Evolutionary conservation across 73 alveolate species (phyloP).

Genomic region (Tetrahymena elliotti): DNA sequence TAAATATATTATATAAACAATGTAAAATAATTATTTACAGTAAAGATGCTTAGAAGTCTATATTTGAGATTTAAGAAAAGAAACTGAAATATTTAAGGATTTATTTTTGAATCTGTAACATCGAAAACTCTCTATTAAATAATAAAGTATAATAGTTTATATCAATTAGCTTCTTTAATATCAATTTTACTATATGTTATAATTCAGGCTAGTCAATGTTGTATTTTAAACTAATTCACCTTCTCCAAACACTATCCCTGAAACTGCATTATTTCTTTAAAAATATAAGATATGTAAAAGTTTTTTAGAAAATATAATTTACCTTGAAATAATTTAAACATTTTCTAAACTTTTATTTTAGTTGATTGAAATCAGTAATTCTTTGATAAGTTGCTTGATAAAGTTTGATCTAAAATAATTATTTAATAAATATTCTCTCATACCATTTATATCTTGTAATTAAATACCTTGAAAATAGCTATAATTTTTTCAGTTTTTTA

Average conservation of each 20-base stretch:
- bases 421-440: not conserved
- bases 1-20: not conserved
- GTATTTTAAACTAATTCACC: not conserved
- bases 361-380: not conserved
- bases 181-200: not conserved
- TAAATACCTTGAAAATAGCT: not conserved
- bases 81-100: not conserved
- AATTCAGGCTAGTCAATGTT: not conserved
- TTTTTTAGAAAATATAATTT: too few species aligned
- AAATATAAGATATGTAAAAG: too few species aligned
- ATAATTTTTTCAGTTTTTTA: not conserved
- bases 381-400: not conserved
- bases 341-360: not conserved
- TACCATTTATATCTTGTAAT: not conserved
- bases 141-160: too few species aligned
- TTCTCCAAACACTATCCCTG: not conserved
- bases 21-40: not conserved
- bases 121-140: not conserved
- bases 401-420: not conserved
- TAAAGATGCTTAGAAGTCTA: not conserved
- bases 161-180: too few species aligned
- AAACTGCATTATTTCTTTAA: not conserved
- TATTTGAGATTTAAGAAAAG: not conserved
- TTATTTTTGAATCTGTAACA: not conserved
- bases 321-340: not conserved